Evolutionary conservation across 495 filamentous ascomycete species (phyloP).

Genomic region (Trichoderma asperelloides): DNA sequence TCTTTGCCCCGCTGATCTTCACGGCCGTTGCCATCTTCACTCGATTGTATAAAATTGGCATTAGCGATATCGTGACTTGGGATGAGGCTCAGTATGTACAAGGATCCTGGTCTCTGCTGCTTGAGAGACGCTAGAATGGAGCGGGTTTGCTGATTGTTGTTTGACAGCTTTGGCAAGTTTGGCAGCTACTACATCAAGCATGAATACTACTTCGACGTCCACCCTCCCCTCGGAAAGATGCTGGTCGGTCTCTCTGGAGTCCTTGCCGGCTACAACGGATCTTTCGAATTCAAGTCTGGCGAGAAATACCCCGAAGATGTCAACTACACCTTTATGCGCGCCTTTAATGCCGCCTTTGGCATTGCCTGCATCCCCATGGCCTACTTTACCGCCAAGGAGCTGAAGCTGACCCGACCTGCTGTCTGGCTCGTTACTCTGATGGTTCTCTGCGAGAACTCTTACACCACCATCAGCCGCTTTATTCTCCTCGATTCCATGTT

Average conservation of each 20-base stretch:
- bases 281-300: conserved; percentile 98
- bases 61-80: conserved; percentile 96
- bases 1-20: conserved; percentile 82
- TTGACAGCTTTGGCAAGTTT: conserved; percentile 88
- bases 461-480: conserved; percentile 96
- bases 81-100: conserved; percentile 89
- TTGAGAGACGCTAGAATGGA: conserved; percentile 57
- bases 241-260: conserved; percentile 93
- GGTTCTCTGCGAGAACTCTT: conserved; percentile 97
- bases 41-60: conserved; percentile 87
- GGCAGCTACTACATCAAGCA: conserved; percentile 97
- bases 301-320: conserved; percentile 88
- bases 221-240: conserved; percentile 96
- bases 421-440: conserved; percentile 94
- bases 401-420: conserved; percentile 74
- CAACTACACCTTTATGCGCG: conserved; percentile 96
- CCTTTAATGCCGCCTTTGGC: conserved; percentile 94
- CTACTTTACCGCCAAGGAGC: conserved; percentile 86
- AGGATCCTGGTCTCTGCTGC: conserved; percentile 11
- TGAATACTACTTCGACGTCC: conserved; percentile 82
- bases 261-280: conserved; percentile 95
- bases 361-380: conserved; percentile 87
- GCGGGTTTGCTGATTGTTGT: conserved; percentile 90
- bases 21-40: conserved; percentile 88
- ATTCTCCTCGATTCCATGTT: conserved; percentile 98